These are phyloP conservation scores for Przewalskia tangutica DNA, from an alignment of 257 asterid species.

Conservation along the genomic window DNA sequence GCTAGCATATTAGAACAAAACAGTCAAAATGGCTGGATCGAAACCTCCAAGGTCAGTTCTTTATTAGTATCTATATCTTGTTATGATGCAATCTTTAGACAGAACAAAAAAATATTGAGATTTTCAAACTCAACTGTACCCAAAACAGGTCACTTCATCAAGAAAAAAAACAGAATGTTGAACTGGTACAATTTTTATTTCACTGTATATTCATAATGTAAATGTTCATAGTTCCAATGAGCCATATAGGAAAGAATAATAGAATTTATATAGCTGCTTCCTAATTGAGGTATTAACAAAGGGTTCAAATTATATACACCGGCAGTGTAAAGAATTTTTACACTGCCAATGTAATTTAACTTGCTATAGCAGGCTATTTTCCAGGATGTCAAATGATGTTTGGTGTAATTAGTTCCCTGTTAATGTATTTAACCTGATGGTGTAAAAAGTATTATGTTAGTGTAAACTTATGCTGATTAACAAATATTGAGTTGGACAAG, in stretches of 20 bases:
- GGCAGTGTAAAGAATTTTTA: too few relatives aligned
- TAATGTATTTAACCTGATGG: too few relatives aligned
- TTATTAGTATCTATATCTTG: not conserved
- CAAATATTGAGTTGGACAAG: not conserved
- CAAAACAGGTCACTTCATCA: not conserved
- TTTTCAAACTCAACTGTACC: not conserved
- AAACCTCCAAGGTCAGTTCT: conserved; percentile 28
- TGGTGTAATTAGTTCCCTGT: too few relatives aligned
- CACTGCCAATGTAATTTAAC: too few relatives aligned
- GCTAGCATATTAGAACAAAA: conserved; percentile 45
- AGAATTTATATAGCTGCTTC: not conserved
- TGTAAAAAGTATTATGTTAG: not conserved
- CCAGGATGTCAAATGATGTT: not conserved
- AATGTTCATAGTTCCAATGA: not conserved
- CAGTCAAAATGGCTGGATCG: conserved; percentile 48
- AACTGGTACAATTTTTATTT: not conserved
- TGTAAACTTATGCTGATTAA: not conserved
- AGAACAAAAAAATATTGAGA: not conserved
- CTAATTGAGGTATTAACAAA: not conserved
- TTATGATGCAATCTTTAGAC: not conserved
- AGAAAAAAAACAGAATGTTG: not conserved
- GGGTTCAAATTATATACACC: not conserved
- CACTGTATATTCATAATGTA: not conserved
- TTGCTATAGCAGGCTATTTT: not conserved
- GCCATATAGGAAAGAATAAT: not conserved